Conservation (phyloP, 139 green algal species). For the Chlorella sp. region DNA sequence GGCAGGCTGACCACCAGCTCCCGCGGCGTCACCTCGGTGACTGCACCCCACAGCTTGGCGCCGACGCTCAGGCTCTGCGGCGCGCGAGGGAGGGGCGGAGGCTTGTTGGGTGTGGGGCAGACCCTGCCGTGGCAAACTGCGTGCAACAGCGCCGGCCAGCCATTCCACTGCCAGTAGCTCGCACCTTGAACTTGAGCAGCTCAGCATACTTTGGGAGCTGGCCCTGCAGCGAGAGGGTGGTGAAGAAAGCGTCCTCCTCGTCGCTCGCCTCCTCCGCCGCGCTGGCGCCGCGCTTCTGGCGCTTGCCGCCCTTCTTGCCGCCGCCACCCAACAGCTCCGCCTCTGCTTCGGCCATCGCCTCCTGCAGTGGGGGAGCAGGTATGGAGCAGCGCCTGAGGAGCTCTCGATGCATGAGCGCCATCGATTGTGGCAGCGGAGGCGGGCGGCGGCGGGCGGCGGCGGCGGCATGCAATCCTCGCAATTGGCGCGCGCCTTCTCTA, state of each 20-base stretch:
- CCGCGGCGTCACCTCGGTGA: slow-evolving; percentile 68
- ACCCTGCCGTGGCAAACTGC: background rate
- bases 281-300: slow-evolving; percentile 3
- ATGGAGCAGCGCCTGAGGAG: background rate
- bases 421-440: no score
- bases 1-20: slow-evolving; percentile 80
- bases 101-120: background rate
- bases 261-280: background rate
- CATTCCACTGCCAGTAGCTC: background rate
- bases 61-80: slow-evolving; percentile 64
- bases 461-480: background rate
- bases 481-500: slow-evolving; percentile 37
- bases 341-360: slow-evolving; percentile 64
- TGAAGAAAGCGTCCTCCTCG: slow-evolving; percentile 58
- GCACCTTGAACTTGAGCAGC: slow-evolving; percentile 83
- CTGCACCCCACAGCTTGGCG: slow-evolving; percentile 71
- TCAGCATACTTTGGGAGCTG: slow-evolving; percentile 76
- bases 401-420: no score
- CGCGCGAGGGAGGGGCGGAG: background rate
- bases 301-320: slow-evolving; percentile 36
- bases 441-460: no score
- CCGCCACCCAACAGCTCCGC: slow-evolving; percentile 45
- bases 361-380: slow-evolving; percentile 9
- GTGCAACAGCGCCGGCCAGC: background rate
- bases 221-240: slow-evolving; percentile 24